Evolutionary conservation across 164 flowering plant species (phyloP), one percentile per base, ranked within the genome.

Genomic region (Houttuynia cordata): DNA sequence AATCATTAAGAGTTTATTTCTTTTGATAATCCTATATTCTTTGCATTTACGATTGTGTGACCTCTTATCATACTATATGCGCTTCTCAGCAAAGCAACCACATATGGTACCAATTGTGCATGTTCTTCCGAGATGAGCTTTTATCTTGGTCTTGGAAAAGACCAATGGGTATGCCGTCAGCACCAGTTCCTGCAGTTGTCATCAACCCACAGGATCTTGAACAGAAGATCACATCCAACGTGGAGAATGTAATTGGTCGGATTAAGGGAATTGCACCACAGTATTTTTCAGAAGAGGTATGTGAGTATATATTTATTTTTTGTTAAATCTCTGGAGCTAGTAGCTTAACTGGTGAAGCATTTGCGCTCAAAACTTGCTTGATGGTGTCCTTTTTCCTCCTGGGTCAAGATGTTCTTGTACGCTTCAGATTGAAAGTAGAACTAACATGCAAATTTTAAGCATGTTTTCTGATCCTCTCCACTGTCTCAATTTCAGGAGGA

Each of bases 91-190:
- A 94, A 94, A 85, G 65, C 59, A 89, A 85, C 73, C 97, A 91
- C 74, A 25, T 94, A 23, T 88, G 97, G 96, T 84, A 94, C 73
- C 99, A 94, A 52, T 69, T 94, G 41, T 97, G 93, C 7, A 91
- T 94, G 99, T 94, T 94, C 71, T 94, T 94, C 85, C 91, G 97
- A 18, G 99, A 94, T 74, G 99, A 94, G 75, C 80, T 94, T 59
- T 76, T 91, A 25, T 91, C 97, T 14, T 94, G 97, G 99, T 88
- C 96, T 49, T 91, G 95, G 95, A 83, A 89, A 64, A 77, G 88
- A 62, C 88, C 97, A 13, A 74, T 78, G 12, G 97, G 85, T 19
- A 73, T 85, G 79, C 83, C 88, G 24, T 30, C 86, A 39, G 83
- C 75, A 7, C 78, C 91, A 0, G 78, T 76, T 51, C 85, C 81